Base-by-base conservation (phyloP, 148 eudicot genomes). In the Chenopodium suecicum region DNA sequence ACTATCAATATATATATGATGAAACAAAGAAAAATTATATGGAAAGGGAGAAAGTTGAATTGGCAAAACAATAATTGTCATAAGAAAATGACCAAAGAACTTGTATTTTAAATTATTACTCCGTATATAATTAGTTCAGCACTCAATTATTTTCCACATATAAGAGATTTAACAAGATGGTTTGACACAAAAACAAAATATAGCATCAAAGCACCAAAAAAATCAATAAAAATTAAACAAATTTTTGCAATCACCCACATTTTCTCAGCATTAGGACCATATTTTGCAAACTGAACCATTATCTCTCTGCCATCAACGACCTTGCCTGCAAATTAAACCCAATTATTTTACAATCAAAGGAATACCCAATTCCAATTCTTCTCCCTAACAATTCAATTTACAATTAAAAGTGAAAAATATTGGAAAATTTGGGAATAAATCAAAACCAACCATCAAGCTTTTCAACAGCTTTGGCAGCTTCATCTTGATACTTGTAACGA, bases 391-490 rank as follows among this genome's bases (percentile, higher is more conserved):
- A 46, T 11, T 17, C 11, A 27, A 46, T 11, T 52, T 52, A 10
- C 56, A 41, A 41, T 52, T 52, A 54, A 65, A 25, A 27, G 19
- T 4, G 19, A n/a, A 11, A 14, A 29, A 22, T 1, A 31, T 0
- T 46, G 54, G 16, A 12, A 7, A 4, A 4, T 32, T 29, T 17
- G 2, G n/a, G 8, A 70, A 4, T 2, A 32, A 0, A 68, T 47
- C 37, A 73, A 1, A 0, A 52, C 67, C 2, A 82, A 91, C 89
- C 89, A 82, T 91, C 91, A 23, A 89, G 90, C 82, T 79, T 89
- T 17, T 91, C 92, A 29, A 91, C 94, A 77, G 94, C 94, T 83
- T 84, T 88, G 19, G 83, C 84, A 0, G 94, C 94, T 78, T 91
- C 94, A 78, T 91, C 94, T 67, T 83, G 85, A 76, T 91, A 88